phyloP scores from a whole-genome alignment of 2,329 filamentous ascomycete species.

The Aureobasidium sp. region DNA sequence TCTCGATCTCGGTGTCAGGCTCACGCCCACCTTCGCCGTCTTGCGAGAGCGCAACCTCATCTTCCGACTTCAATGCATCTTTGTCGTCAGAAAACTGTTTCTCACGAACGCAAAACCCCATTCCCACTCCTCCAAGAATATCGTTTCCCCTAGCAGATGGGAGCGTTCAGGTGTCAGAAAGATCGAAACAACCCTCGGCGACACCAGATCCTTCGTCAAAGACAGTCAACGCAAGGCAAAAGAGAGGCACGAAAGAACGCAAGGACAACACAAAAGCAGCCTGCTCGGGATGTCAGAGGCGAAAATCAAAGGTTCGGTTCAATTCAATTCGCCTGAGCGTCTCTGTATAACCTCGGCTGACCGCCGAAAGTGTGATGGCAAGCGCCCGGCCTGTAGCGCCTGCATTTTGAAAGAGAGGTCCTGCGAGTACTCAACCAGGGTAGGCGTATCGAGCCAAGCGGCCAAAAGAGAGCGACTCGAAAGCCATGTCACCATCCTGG shows the following conservation, averaged over 20 bases:
- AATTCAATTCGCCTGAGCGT: neutral
- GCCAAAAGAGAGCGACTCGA: neutral
- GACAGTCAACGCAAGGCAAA: neutral
- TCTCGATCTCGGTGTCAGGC: neutral
- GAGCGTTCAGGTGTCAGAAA: neutral
- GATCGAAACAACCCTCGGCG: neutral
- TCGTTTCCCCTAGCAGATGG: neutral
- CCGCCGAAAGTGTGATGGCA: neutral
- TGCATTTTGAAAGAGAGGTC: neutral
- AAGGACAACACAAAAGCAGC: neutral
- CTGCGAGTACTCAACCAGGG: neutral
- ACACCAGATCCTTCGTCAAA: neutral
- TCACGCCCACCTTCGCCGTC: neutral
- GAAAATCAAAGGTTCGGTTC: neutral
- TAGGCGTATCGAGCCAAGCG: neutral
- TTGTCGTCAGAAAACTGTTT: neutral
- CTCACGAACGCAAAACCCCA: neutral
- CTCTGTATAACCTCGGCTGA: neutral
- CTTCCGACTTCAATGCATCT: neutral
- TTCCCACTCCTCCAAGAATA: neutral
- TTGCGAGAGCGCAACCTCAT: neutral
- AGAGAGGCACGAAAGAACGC: neutral
- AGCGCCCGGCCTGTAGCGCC: neutral
- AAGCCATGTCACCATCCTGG: neutral
- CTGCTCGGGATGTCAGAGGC: neutral